Base-by-base conservation (phyloP, 73 alveolate species). In the Paramecium sexaurelia region DNA sequence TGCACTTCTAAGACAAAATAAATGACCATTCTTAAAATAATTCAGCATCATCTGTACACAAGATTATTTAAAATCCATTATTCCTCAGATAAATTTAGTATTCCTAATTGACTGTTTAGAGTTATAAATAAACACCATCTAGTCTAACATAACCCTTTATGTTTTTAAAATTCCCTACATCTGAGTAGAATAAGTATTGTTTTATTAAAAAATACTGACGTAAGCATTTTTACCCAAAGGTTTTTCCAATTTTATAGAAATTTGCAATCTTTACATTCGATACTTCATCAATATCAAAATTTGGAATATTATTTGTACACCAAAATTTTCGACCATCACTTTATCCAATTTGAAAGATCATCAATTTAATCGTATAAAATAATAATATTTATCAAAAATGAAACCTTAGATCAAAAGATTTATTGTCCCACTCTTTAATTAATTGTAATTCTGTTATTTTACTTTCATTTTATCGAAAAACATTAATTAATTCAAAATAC, bases 211-310 rank as follows among this genome's bases (percentile, higher is more conserved):
- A 73, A 39, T 73, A 73, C 87, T 33, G 15, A 4, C 87, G 27
- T 17, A 39, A 36, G 57, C 87, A 73, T 73, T 73, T 73, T 7
- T 73, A 22, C 17, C 57, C 57, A 10, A 73, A 73, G 67, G 87
- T 36, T 36, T 39, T 73, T 19, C 87, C 87, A 36, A 33, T 27
- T 9, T 73, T 73, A n/a, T 73, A 73, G 43, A 73, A 73, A 73
- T 73, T 39, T n/a, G 45, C 56, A 10, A 73, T 73, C 83, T 29
- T 39, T n/a, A 27, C 39, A 66, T 33, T 33, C 24, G 37, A 66
- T 66, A 29, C 26, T 66, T 66, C 83, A 24, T 61, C 47, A 5
- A 61, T 29, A 29, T 61, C 83, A 61, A 61, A 61, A 24, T 61
- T 61, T 11, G 83, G 83, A 11, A 61, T 32, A 26, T 61, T 61